A percentile compares a stretch with the other conserved stretches of the same genome.
Conservation (phyloP, 805 yeast genomes). For the Wickerhamiella galacta region DNA sequence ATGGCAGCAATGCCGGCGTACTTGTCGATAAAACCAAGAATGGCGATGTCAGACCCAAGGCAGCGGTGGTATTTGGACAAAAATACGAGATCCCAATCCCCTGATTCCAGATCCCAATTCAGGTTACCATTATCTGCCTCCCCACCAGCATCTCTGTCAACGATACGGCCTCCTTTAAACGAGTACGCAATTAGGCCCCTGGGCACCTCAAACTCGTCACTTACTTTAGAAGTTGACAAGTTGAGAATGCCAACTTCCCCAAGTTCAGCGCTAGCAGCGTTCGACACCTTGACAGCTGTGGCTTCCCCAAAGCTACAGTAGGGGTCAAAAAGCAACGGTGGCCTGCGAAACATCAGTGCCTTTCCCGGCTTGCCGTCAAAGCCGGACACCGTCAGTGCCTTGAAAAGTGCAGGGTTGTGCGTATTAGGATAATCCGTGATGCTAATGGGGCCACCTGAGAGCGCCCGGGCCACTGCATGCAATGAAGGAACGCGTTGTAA, state of each 20-base stretch:
- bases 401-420: conserved; percentile 12
- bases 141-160: not conserved
- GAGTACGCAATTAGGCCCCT: conserved; percentile 1
- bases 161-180: conserved; percentile 2
- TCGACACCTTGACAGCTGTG: conserved; percentile 6
- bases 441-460: conserved; percentile 21
- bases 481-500: conserved; percentile 11
- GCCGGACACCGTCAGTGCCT: conserved; percentile 5
- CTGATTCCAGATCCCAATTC: conserved; percentile 5
- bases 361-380: not conserved
- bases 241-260: conserved; percentile 7
- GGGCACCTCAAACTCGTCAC: not conserved
- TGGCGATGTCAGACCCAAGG: conserved; percentile 3
- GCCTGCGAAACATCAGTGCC: conserved; percentile 6
- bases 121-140: conserved; percentile 1
- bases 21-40: conserved; percentile 10
- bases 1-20: conserved; percentile 9
- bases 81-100: conserved; percentile 10
- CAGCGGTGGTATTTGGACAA: conserved; percentile 3
- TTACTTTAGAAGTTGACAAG: not conserved
- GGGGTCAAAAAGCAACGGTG: conserved; percentile 9
- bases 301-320: conserved; percentile 7
- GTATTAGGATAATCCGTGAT: conserved; percentile 16
- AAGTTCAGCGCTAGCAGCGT: conserved; percentile 1
- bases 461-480: conserved; percentile 18